phyloP scores from a whole-genome alignment of 768 basidiomycete species.

The Lactarius vividus region DNA sequence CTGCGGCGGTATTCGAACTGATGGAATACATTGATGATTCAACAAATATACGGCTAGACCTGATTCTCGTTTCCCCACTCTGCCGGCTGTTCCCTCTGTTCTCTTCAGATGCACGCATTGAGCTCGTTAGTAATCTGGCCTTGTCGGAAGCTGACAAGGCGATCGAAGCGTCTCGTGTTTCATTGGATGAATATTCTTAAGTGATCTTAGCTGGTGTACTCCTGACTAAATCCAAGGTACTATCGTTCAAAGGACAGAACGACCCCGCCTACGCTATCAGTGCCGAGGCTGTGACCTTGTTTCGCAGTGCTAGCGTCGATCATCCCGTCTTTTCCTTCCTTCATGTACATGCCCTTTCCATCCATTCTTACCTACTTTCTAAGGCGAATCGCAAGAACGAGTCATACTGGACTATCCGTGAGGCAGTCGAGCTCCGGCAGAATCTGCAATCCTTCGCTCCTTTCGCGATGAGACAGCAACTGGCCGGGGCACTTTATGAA shows the following conservation, averaged over 20 bases:
- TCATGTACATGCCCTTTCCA: slow-evolving; percentile 13
- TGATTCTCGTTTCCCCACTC: slow-evolving; percentile 1
- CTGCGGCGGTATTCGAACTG: slow-evolving; percentile 13
- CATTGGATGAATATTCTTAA: neutral
- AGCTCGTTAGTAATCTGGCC: neutral
- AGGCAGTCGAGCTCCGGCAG: slow-evolving; percentile 11
- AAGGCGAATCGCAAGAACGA: slow-evolving; percentile 12
- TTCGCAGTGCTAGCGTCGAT: neutral
- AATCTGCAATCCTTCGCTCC: neutral
- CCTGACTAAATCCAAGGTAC: slow-evolving; percentile 11
- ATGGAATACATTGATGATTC: neutral
- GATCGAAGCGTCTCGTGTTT: slow-evolving; percentile 4
- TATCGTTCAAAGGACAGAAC: slow-evolving; percentile 11
- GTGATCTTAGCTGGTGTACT: slow-evolving; percentile 4
- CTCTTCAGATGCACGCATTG: neutral
- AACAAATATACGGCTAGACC: neutral
- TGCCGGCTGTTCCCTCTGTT: slow-evolving; percentile 9
- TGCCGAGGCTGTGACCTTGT: neutral
- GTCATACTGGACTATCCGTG: neutral
- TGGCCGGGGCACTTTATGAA: slow-evolving; percentile 9
- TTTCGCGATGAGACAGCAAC: neutral
- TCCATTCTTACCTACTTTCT: slow-evolving; percentile 7
- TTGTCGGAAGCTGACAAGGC: neutral
- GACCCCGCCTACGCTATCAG: slow-evolving; percentile 4
- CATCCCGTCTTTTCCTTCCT: slow-evolving; percentile 8